These are phyloP conservation scores for Kwoniella dejecticola DNA, from an alignment of 768 basidiomycete genomes.

Conservation along the genomic window DNA sequence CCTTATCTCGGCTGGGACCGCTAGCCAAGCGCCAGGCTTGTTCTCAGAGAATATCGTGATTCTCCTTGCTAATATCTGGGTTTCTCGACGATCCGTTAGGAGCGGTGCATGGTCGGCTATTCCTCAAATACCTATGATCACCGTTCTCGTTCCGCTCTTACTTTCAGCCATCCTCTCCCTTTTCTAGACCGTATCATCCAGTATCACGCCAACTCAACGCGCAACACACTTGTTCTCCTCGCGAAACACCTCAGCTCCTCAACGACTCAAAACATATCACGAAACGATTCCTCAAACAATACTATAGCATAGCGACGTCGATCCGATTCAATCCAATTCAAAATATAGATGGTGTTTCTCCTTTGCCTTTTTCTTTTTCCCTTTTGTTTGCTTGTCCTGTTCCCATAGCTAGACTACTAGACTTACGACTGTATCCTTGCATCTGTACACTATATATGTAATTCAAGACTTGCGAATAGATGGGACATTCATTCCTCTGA, in stretches of 20 bases:
- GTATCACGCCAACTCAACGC: not conserved
- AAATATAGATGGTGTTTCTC: slow-evolving; percentile 15
- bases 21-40: no score
- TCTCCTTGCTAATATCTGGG: no score
- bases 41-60: no score
- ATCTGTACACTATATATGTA: no score
- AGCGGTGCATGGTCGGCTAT: slow-evolving; percentile 16
- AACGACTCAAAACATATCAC: no score
- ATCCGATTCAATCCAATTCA: not conserved
- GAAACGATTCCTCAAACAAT: no score
- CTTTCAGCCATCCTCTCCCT: slow-evolving; percentile 2
- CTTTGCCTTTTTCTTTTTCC: not conserved
- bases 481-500: no score
- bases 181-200: not conserved
- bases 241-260: not conserved
- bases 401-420: not conserved
- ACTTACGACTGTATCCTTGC: no score
- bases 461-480: no score
- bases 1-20: no score
- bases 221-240: not conserved
- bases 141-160: slow-evolving; percentile 3
- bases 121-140: slow-evolving; percentile 5
- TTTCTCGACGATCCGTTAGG: no score
- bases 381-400: not conserved
- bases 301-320: slow-evolving; percentile 22